phyloP scores from a whole-genome alignment of 371 early-diverging fungal species.

The Haplosporangium sp. region DNA sequence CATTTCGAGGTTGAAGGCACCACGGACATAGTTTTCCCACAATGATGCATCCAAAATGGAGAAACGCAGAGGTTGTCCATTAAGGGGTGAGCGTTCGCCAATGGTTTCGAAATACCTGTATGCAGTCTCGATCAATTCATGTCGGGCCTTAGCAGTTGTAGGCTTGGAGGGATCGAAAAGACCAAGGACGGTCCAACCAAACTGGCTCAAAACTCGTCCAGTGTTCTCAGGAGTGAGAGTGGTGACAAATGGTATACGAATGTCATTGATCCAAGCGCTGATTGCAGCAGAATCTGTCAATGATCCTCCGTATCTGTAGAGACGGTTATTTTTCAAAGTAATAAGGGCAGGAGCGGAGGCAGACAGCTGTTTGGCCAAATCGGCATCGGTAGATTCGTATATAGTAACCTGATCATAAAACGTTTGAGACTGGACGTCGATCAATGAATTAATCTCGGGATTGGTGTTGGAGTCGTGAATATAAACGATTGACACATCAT shows the following conservation, averaged over 20 bases:
- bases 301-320: constrained; percentile 31
- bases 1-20: constrained; percentile 32
- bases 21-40: constrained; percentile 52
- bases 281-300: constrained; percentile 19
- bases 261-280: constrained; percentile 28
- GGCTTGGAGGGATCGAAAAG: constrained; percentile 33
- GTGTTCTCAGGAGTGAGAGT: constrained; percentile 20
- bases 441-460: constrained; percentile 17
- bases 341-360: constrained; percentile 21
- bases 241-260: constrained; percentile 18
- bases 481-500: constrained; percentile 43
- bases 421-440: constrained; percentile 41
- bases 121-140: constrained; percentile 43
- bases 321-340: constrained; percentile 49
- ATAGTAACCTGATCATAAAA: constrained; percentile 33
- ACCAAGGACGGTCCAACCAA: constrained; percentile 33
- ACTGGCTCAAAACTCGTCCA: constrained; percentile 15
- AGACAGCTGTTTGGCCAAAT: constrained; percentile 25
- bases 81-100: constrained; percentile 10
- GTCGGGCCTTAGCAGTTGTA: constrained; percentile 14
- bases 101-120: constrained; percentile 14
- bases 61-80: constrained; percentile 20
- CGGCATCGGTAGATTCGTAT: constrained; percentile 21
- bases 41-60: constrained; percentile 35
- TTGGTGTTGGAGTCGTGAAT: constrained; percentile 18